Evolutionary conservation across 2,329 filamentous ascomycete genomes (phyloP), one percentile per base, ranked within the genome.

Genomic region (Stachybotrys echinatus): DNA sequence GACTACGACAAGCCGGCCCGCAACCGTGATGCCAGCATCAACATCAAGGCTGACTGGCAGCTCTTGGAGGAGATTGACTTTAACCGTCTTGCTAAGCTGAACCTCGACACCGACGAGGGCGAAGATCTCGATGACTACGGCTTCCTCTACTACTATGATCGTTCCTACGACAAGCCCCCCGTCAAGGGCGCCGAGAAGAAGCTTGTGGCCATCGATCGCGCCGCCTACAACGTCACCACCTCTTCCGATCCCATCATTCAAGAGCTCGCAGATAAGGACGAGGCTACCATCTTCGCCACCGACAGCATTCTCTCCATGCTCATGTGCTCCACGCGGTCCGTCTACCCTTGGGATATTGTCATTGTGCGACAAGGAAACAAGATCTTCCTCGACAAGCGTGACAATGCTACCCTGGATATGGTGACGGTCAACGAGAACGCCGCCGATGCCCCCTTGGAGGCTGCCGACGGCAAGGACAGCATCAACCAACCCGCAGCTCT

Each of bases 341-440:
- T 99, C 55, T 97, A 97, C 78, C 92, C 92, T 42, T 99, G 94
- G 94, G 94, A 99, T 72, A 86, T 99, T 62, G 87, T 99, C 66
- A 95, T 99, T 65, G 79, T 90, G 55, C 86, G 89, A 70, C 90
- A 95, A 70, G 90, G 88, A 70, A 89, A 92, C 83, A 96, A 96
- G 83, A 85, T 99, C 72, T 99, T 91, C 84, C 85, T 99, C 58
- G 94, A 99, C 81, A 99, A 99, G 85, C 89, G 94, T 58, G 92
- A 96, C 54, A 92, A 92, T 63, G 91, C 92, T 52, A 89, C 88
- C 51, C 83, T 99, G 47, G 94, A 99, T 74, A 90, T 97, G 83
- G 92, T 97, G 54, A 96, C 92, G 1, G 94, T 99, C 71, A 99
- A 99, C 74, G 94, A 99, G 77, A 99, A 99, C 72, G 94, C 94